phyloP scores from a whole-genome alignment of 495 filamentous ascomycete species.

The Recurvomyces mirabilis region DNA sequence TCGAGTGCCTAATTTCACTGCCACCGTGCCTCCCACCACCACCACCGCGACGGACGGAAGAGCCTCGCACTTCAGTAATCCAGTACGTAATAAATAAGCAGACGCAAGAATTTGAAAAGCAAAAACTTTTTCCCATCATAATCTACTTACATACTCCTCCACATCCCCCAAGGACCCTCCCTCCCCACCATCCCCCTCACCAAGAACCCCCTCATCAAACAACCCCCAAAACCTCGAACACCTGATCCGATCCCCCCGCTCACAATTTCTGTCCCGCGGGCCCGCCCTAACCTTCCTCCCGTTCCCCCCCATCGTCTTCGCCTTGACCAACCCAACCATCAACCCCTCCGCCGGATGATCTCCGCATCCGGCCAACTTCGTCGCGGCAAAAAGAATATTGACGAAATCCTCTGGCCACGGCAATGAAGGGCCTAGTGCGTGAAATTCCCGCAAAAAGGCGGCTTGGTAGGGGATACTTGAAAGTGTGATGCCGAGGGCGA shows the following conservation, averaged over 20 bases:
- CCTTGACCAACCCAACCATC: not conserved
- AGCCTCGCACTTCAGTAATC: too few relatives aligned
- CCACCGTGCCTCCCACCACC: too few relatives aligned
- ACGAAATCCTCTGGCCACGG: constrained; percentile 10
- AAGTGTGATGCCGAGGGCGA: constrained; percentile 1
- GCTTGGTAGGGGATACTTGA: not conserved
- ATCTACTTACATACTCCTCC: too few relatives aligned
- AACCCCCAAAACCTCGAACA: not conserved
- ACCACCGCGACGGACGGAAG: too few relatives aligned
- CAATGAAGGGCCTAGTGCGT: not conserved
- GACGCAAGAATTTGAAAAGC: too few relatives aligned
- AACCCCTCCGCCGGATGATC: not conserved
- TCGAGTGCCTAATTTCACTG: too few relatives aligned
- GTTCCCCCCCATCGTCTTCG: not conserved
- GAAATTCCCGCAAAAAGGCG: not conserved
- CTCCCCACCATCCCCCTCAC: too few relatives aligned
- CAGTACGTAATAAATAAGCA: too few relatives aligned
- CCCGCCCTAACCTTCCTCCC: not conserved
- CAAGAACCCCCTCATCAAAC: not conserved
- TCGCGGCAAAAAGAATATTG: constrained; percentile 12
- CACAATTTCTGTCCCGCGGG: not conserved
- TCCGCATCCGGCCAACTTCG: not conserved
- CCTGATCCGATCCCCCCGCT: not conserved
- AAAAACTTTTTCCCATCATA: too few relatives aligned
- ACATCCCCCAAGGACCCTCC: too few relatives aligned